Conservation (phyloP, 257 asterid species). For the Ajuga chamaepitys region DNA sequence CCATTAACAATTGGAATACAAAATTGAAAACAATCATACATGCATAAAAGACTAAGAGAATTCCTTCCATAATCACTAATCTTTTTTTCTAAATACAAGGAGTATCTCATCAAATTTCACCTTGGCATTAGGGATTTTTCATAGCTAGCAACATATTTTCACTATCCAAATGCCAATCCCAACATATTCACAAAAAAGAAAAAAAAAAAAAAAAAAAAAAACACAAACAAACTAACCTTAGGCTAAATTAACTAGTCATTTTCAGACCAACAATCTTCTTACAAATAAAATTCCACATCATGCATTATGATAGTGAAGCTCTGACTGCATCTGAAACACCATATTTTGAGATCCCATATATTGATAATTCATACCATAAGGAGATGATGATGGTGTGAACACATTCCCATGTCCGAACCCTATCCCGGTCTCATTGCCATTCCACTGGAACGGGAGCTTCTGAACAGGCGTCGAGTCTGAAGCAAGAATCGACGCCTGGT, state of each 20-base stretch:
- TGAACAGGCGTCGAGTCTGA: constrained; percentile 24
- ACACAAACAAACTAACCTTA: constrained; percentile 39
- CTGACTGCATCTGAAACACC: constrained; percentile 63
- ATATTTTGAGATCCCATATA: constrained; percentile 50
- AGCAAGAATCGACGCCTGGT: constrained; percentile 23
- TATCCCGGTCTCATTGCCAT: constrained; percentile 30
- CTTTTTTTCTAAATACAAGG: constrained; percentile 20
- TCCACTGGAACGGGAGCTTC: constrained; percentile 55
- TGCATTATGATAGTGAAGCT: constrained; percentile 53
- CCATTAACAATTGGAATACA: no score
- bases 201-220: constrained; percentile 11
- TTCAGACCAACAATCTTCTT: neutral
- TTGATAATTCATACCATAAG: constrained; percentile 33
- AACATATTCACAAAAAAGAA: constrained; percentile 37
- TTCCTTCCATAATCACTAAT: constrained; percentile 12
- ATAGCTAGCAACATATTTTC: constrained; percentile 16
- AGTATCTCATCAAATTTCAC: constrained; percentile 23
- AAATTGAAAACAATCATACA: neutral
- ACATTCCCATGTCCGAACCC: constrained; percentile 39
- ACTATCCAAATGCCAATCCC: constrained; percentile 25
- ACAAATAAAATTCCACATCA: constrained; percentile 15
- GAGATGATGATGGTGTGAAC: constrained; percentile 28
- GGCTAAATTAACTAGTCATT: constrained; percentile 26
- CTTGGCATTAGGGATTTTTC: constrained; percentile 16
- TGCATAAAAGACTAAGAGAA: constrained; percentile 3